Evolutionary conservation across 306 rosid species (phyloP).

Genomic region (Argentina anserina): DNA sequence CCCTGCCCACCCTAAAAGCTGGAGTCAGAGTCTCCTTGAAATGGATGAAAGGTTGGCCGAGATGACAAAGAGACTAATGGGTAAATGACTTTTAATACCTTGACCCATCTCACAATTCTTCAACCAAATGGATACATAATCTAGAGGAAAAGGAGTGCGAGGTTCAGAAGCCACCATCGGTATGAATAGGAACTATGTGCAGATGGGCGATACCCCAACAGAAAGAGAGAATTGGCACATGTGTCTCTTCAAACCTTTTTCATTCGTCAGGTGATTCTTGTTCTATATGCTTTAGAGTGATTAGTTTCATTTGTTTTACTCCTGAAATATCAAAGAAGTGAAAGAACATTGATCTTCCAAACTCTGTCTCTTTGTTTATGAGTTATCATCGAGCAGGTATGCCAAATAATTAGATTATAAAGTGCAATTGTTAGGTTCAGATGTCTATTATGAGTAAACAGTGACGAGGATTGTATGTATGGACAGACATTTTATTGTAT

Average conservation of each 20-base stretch:
- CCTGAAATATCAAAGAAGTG: too few relatives aligned
- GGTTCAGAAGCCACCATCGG: background rate
- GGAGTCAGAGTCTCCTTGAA: background rate
- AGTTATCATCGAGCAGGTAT: too few relatives aligned
- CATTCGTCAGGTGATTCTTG: background rate
- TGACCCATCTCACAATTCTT: too few relatives aligned
- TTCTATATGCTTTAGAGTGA: background rate
- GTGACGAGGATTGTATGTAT: too few relatives aligned
- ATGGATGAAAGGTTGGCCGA: background rate
- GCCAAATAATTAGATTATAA: too few relatives aligned
- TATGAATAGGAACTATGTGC: background rate
- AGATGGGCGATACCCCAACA: background rate
- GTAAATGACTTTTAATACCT: background rate
- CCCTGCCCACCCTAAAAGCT: background rate
- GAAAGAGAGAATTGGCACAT: background rate
- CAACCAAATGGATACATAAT: background rate
- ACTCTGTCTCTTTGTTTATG: too few relatives aligned
- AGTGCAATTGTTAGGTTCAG: too few relatives aligned
- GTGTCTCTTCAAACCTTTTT: background rate
- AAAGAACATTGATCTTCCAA: too few relatives aligned
- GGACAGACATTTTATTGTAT: too few relatives aligned
- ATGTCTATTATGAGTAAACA: too few relatives aligned
- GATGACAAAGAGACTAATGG: background rate
- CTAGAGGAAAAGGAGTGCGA: background rate
- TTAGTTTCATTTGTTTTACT: background rate